phyloP scores from a whole-genome alignment of 2,329 filamentous ascomycete genomes.

The Tolypocladium cylindrosporum region DNA sequence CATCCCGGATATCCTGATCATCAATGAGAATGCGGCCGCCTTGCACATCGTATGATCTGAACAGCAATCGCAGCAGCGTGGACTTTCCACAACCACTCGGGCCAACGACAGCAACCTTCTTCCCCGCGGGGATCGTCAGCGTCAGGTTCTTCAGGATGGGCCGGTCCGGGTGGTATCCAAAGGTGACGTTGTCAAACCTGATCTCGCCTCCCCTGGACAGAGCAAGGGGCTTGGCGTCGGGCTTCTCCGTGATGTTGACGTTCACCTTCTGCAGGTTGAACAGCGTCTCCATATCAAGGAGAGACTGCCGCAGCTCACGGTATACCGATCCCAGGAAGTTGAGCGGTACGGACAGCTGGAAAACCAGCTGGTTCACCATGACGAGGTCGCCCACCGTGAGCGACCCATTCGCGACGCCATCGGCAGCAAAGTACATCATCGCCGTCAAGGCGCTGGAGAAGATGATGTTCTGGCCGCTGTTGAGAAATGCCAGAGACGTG shows the following conservation, averaged over 20 bases:
- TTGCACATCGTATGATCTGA: slow-evolving; percentile 90
- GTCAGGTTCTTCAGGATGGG: slow-evolving; percentile 78
- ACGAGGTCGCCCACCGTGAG: slow-evolving; percentile 93
- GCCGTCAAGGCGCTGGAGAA: slow-evolving; percentile 87
- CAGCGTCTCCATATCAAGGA: slow-evolving; percentile 96
- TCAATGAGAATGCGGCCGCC: slow-evolving; percentile 81
- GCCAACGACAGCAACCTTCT: slow-evolving; percentile 92
- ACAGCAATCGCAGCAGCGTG: slow-evolving; percentile 80
- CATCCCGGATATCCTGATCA: slow-evolving; percentile 79
- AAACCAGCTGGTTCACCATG: slow-evolving; percentile 98
- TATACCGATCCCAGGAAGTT: slow-evolving; percentile 99
- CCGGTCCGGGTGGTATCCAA: slow-evolving; percentile 80
- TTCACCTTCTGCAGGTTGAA: slow-evolving; percentile 98
- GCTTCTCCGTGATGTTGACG: slow-evolving; percentile 69
- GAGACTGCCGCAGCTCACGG: slow-evolving; percentile 83
- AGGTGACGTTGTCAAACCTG: slow-evolving; percentile 86
- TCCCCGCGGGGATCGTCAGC: slow-evolving; percentile 85
- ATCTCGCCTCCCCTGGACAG: slow-evolving; percentile 79
- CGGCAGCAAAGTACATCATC: slow-evolving; percentile 96
- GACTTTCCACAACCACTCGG: slow-evolving; percentile 95
- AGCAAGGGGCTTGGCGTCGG: slow-evolving; percentile 61
- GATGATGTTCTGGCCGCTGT: slow-evolving; percentile 93
- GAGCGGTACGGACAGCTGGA: slow-evolving; percentile 90
- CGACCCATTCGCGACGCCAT: slow-evolving; percentile 71
- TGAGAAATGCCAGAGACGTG: slow-evolving; percentile 85